phyloP scores from a whole-genome alignment of 2,329 filamentous ascomycete genomes.

The Escovopsis sp. region DNA sequence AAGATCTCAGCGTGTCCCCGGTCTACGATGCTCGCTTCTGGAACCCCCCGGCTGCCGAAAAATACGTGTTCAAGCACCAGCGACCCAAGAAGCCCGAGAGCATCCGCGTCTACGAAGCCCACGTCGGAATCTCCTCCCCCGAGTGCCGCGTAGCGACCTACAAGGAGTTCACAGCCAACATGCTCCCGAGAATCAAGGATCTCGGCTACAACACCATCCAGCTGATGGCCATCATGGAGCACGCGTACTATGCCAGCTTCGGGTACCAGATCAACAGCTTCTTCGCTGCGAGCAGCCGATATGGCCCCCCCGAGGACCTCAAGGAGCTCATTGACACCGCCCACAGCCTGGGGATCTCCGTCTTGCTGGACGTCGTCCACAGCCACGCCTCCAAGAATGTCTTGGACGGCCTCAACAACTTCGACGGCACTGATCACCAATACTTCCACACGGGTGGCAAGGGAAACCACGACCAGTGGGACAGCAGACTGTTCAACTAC shows the following conservation, averaged over 20 bases:
- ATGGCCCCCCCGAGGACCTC: constrained; percentile 82
- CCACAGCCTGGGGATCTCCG: constrained; percentile 76
- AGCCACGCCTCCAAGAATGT: constrained; percentile 98
- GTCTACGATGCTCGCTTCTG: constrained; percentile 93
- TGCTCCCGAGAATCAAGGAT: constrained; percentile 78
- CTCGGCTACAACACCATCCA: constrained; percentile 97
- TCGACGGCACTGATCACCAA: constrained; percentile 85
- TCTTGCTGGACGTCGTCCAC: constrained; percentile 90
- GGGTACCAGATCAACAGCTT: constrained; percentile 99
- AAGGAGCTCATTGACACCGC: constrained; percentile 95
- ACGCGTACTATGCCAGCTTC: constrained; percentile 98
- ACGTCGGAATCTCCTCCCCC: constrained; percentile 90
- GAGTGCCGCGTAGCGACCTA: constrained; percentile 82
- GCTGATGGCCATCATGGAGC: constrained; percentile 98
- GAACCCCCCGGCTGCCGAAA: constrained; percentile 69
- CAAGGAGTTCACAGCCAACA: constrained; percentile 89
- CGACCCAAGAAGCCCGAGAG: constrained; percentile 73
- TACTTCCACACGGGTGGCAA: constrained; percentile 86
- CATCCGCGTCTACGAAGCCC: constrained; percentile 93
- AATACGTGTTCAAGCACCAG: constrained; percentile 71
- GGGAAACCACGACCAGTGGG: constrained; percentile 86
- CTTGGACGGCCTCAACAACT: constrained; percentile 84
- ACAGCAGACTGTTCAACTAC: constrained; percentile 95
- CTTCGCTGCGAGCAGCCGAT: constrained; percentile 92
- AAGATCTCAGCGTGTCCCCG: constrained; percentile 77